Base-by-base conservation (phyloP, 768 basidiomycete genomes). In the Termitomyces sp. region DNA sequence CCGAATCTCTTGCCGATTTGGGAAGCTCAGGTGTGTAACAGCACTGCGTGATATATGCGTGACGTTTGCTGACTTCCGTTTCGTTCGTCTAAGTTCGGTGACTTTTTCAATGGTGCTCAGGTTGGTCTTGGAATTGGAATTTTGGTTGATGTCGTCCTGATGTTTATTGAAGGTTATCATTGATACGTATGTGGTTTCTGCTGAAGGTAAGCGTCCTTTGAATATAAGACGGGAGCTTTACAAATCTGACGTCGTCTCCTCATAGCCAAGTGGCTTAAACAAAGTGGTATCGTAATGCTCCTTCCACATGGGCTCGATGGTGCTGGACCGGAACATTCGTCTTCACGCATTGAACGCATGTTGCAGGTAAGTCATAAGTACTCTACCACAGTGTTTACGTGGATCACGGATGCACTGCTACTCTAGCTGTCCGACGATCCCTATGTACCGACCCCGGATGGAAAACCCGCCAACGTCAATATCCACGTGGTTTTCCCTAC, bases 311-410 rank as follows among this genome's bases (percentile, higher is more conserved):
- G 94, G 16, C 76, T 92, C 16, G 93, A 97, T 63, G 94, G 94
- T 29, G 93, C 94, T 16, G 94, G 94, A 2, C 94, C 94, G 0
- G 94, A 97, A 68, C 94, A 97, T 67, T 96, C 93, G 0, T 93
- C 91, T 0, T 88, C 85, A 50, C 84, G 94, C 16, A 77, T 96
- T 42, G 94, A 97, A 67, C 79, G 94, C 37, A 90, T 93, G 85
- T 75, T 96, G n/a, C 94, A 94, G 79, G 91, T 89, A 55, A 55
- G 68, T 49, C 2, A 22, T 31, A n/a, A n/a, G n/a, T n/a, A 3
- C 29, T 13, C 34, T n/a, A n/a, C 2, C 24, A 24, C 9, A 1
- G 4, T 48, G 24, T 45, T 52, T 60, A 6, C 8, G 42, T 53
- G 6, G 33, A 31, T 54, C 49, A 31, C 55, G 56, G 46, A 24